Base-by-base conservation (phyloP, 2,329 filamentous ascomycete genomes). In the Fusarium beomiforme region DNA sequence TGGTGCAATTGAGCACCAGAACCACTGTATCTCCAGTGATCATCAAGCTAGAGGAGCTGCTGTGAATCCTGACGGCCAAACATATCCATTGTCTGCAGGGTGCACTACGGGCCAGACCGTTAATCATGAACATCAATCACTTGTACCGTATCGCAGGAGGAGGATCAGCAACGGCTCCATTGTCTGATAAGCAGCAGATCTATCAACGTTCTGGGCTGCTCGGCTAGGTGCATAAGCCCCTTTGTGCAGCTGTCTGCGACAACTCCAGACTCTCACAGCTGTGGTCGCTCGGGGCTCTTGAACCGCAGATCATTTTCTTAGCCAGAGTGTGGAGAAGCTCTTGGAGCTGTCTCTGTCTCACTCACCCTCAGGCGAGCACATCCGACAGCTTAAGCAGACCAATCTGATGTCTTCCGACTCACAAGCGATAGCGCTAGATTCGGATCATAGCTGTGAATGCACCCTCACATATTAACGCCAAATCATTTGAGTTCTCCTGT, bases 301-400 rank as follows among this genome's bases (percentile, higher is more conserved):
- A 64, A 60, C 46, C 42, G 68, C 42, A 71, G 69, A 71, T 71
- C 69, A 71, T 57, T 67, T 67, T 31, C 44, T 50, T 29, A 42
- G 42, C 44, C 54, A 69, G 59, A 57, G 51, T 68, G 68, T 68
- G 68, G 69, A 71, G 69, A 65, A 71, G 64, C 65, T 55, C 33
- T 49, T 55, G 34, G 51, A 69, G 65, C 53, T 69, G 67, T 69
- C 59, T 69, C 53, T 69, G 67, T 69, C 59, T 69, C 65, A 59
- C 49, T 29, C 44, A 49, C 36, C 34, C 67, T 46, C 31, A 64
- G 58, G 54, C 43, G 64, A 71, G 60, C 61, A 37, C 63, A 51
- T 50, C 58, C 50, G 49, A 51, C 41, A 59, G 33, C 46, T 34
- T 16, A n/a, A 41, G 34, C 57, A 53, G 34, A 47, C 47, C 63